phyloP scores from a whole-genome alignment of 352 stramenopile genomes.

The Globisporangium uncinulatum region DNA sequence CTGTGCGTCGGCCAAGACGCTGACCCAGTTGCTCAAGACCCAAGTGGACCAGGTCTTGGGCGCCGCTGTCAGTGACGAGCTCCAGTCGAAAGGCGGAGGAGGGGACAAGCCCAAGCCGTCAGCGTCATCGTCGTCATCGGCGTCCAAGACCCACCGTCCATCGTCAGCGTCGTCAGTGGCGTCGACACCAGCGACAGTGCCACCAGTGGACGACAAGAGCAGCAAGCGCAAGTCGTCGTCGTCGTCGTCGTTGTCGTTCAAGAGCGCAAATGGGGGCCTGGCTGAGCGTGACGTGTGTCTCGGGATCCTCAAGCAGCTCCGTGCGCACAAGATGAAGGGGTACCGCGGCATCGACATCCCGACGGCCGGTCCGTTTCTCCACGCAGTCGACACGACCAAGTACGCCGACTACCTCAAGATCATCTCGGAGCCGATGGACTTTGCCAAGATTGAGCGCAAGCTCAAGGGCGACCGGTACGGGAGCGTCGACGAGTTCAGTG shows the following conservation, averaged over 20 bases:
- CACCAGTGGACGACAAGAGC: slow-evolving; percentile 16
- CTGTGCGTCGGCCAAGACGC: slow-evolving; percentile 61
- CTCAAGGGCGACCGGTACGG: slow-evolving; percentile 79
- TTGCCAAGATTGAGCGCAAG: slow-evolving; percentile 84
- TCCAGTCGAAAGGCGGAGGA: slow-evolving; percentile 22
- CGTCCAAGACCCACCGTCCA: slow-evolving; percentile 13
- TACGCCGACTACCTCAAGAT: slow-evolving; percentile 81
- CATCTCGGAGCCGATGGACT: slow-evolving; percentile 82
- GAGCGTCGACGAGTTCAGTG: slow-evolving; percentile 74
- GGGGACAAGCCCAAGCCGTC: slow-evolving; percentile 39
- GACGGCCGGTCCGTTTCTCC: slow-evolving; percentile 74
- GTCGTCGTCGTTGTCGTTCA: slow-evolving; percentile 34
- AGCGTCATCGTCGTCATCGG: slow-evolving; percentile 18
- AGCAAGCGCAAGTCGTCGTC: slow-evolving; percentile 31
- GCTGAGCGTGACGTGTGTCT: slow-evolving; percentile 58
- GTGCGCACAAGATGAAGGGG: slow-evolving; percentile 81
- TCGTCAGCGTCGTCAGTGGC: slow-evolving; percentile 20
- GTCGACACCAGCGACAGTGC: neutral
- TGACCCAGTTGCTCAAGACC: slow-evolving; percentile 47
- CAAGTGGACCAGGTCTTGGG: slow-evolving; percentile 34
- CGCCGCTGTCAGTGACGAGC: slow-evolving; percentile 19
- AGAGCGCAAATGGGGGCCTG: slow-evolving; percentile 20
- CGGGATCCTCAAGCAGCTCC: slow-evolving; percentile 66
- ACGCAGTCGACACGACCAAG: slow-evolving; percentile 82
- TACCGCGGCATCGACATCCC: slow-evolving; percentile 78